Conservation (phyloP, 2,329 filamentous ascomycete genomes). For the Hypoxylon sp. region DNA sequence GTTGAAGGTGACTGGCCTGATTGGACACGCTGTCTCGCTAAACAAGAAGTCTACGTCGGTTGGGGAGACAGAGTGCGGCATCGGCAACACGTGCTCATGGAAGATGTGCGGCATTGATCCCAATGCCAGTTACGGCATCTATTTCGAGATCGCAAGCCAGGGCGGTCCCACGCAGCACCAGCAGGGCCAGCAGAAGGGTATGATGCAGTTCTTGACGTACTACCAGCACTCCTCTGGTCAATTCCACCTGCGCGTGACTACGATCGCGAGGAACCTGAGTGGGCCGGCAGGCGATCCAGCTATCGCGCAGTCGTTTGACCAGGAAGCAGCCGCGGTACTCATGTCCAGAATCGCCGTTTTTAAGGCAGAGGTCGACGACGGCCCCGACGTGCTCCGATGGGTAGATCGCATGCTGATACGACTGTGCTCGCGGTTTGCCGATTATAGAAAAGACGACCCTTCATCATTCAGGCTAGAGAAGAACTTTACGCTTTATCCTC, state of each 20-base stretch:
- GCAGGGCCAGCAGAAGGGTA: slow-evolving; percentile 86
- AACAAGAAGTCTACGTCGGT: slow-evolving; percentile 99
- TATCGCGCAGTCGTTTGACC: slow-evolving; percentile 96
- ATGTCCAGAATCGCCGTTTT: slow-evolving; percentile 99
- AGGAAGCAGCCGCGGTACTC: slow-evolving; percentile 94
- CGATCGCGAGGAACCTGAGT: slow-evolving; percentile 87
- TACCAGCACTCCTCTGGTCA: slow-evolving; percentile 97
- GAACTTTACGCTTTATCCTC: slow-evolving; percentile 98
- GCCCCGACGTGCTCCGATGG: slow-evolving; percentile 97
- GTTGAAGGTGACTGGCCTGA: slow-evolving; percentile 95
- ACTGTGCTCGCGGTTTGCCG: slow-evolving; percentile 93
- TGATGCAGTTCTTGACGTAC: slow-evolving; percentile 98
- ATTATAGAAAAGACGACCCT: slow-evolving; percentile 97
- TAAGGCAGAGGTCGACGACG: slow-evolving; percentile 98
- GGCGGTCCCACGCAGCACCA: slow-evolving; percentile 85
- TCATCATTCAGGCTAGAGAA: slow-evolving; percentile 97
- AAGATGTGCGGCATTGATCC: slow-evolving; percentile 99
- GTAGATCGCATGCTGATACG: slow-evolving; percentile 98
- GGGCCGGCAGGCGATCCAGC: slow-evolving; percentile 93
- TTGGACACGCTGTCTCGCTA: slow-evolving; percentile 93
- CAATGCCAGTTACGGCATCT: slow-evolving; percentile 90
- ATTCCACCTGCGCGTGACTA: slow-evolving; percentile 95
- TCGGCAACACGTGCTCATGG: slow-evolving; percentile 98
- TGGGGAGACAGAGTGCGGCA: slow-evolving; percentile 96
- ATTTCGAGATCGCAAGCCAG: slow-evolving; percentile 97